A percentile compares a stretch with the other conserved stretches of the same genome.
These are phyloP conservation scores for Ustanciosporium gigantosporum DNA, from an alignment of 1,284 basidiomycete species.

Conservation along the genomic window DNA sequence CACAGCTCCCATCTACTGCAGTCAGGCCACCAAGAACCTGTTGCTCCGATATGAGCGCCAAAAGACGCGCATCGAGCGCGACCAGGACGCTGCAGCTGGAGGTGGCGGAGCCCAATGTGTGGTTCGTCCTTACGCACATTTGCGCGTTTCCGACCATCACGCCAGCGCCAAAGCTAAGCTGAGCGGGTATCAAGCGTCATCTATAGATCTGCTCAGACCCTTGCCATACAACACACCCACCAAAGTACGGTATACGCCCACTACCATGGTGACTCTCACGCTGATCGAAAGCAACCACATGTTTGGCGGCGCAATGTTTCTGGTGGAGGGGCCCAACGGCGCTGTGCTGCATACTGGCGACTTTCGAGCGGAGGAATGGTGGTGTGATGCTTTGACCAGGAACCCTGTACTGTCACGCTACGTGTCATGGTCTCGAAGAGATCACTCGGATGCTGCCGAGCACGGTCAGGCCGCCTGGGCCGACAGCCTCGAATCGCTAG, in stretches of 20 bases:
- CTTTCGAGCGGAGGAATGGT: slow-evolving; percentile 80
- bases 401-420: slow-evolving; percentile 76
- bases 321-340: slow-evolving; percentile 75
- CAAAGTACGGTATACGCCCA: slow-evolving; percentile 67
- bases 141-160: slow-evolving; percentile 27
- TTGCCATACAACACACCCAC: slow-evolving; percentile 68
- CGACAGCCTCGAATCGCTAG: slow-evolving; percentile 17
- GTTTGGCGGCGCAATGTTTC: slow-evolving; percentile 88
- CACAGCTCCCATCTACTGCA: slow-evolving; percentile 49
- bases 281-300: slow-evolving; percentile 91
- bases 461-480: slow-evolving; percentile 11
- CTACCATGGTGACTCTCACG: slow-evolving; percentile 71
- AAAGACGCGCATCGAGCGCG: slow-evolving; percentile 29
- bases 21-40: slow-evolving; percentile 38
- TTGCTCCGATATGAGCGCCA: slow-evolving; percentile 46
- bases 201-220: slow-evolving; percentile 32
- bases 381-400: slow-evolving; percentile 70
- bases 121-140: slow-evolving; percentile 38
- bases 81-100: slow-evolving; percentile 8
- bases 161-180: slow-evolving; percentile 17
- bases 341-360: slow-evolving; percentile 89
- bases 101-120: slow-evolving; percentile 7
- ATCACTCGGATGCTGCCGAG: background rate
- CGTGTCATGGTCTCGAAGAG: slow-evolving; percentile 62
- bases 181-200: slow-evolving; percentile 10